Evolutionary conservation across 176 grass and related monocot genomes (phyloP), one percentile per base, ranked within the genome.

Genomic region (Dendrocalamus sinicus): DNA sequence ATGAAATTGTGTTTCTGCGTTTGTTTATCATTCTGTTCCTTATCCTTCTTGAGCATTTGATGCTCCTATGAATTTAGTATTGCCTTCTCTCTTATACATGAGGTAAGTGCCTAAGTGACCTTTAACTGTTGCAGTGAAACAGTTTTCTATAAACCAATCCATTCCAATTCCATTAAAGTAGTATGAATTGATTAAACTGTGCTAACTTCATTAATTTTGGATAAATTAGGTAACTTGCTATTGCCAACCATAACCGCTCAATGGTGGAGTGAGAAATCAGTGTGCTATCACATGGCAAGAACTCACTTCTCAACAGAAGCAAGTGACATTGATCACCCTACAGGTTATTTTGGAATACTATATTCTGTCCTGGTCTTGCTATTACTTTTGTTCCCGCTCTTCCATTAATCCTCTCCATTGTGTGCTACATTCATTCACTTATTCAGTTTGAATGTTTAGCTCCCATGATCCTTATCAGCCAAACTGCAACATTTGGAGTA

Each of bases 301-400:
- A 72, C 82, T 79, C 82, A 81, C 57, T 94, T 91, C 57, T 92
- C 93, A 10, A 92, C 96, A 53, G 91, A 89, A 89, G 84, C 91
- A 80, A 92, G 89, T 75, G 91, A 84, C 16, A 65, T 7, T 59
- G 76, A 81, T 24, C 72, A 79, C 12, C 86, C 91, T 83, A 94
- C 88, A 84, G 93, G 96, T 98, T 88, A 23, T 83, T 60, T 77
- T 62, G 4, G 13, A 12, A 51, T 30, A 60, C 52, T 28, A 35
- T 85, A 12, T 12, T 78, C 17, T 75, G n/a, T 35, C 16, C 26
- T 86, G 5, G 4, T 73, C 8, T 64, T 55, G 8, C 46, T 28
- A 37, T 64, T 46, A 16, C 11, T 54, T 59, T 65, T 15, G 40
- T 66, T 85, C 72, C 32, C 50, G 2, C 73, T 78, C 60, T 86